phyloP scores from a whole-genome alignment of 306 rosid genomes.

The Inga oerstediana region DNA sequence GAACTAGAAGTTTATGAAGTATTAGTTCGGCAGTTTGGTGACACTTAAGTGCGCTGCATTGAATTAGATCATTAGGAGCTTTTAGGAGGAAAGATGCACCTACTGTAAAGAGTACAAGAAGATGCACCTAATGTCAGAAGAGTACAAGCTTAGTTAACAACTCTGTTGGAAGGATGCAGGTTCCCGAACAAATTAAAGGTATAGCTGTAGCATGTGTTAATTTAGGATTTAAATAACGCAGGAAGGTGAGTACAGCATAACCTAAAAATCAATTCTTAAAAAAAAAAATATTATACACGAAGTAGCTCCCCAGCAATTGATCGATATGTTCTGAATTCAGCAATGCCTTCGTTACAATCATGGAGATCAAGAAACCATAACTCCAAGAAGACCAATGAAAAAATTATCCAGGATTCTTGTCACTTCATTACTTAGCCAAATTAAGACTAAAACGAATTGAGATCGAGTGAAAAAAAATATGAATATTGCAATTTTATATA shows the following conservation, averaged over 20 bases:
- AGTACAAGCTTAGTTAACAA: neutral
- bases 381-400: neutral
- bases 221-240: neutral
- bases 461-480: neutral
- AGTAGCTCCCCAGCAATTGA: neutral
- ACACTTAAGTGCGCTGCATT: neutral
- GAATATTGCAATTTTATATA: neutral
- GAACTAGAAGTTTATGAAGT: neutral
- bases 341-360: neutral
- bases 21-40: neutral
- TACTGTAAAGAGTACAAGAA: neutral
- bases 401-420: neutral
- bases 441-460: neutral
- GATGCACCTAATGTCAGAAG: neutral
- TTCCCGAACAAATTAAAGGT: neutral
- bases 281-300: neutral
- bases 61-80: neutral
- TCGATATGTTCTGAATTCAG: neutral
- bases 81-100: neutral
- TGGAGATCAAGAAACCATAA: slow-evolving; percentile 11
- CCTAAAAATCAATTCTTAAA: neutral
- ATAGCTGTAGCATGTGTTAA: neutral
- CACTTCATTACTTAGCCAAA: neutral
- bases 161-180: neutral
- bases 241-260: neutral